phyloP scores from a whole-genome alignment of 2,329 filamentous ascomycete genomes.

The Exophiala bonariae region DNA sequence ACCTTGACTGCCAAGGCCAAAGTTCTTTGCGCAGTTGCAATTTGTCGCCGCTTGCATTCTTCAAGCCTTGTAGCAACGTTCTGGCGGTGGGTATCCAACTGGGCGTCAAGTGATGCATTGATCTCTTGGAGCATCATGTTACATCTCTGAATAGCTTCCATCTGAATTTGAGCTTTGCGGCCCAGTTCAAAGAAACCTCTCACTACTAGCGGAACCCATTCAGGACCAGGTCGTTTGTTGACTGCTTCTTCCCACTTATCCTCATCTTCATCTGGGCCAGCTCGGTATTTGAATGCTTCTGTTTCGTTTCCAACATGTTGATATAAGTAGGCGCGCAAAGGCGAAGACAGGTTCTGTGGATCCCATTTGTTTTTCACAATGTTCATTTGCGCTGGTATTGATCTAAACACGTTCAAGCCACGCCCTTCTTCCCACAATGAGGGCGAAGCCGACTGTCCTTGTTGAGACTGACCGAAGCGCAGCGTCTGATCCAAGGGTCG shows the following conservation, averaged over 20 bases:
- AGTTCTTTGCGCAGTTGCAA: slow-evolving; percentile 60
- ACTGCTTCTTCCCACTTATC: slow-evolving; percentile 66
- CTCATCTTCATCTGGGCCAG: slow-evolving; percentile 57
- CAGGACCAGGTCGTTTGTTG: slow-evolving; percentile 56
- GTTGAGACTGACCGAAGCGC: slow-evolving; percentile 45
- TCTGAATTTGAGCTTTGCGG: slow-evolving; percentile 58
- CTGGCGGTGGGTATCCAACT: slow-evolving; percentile 62
- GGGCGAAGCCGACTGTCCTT: slow-evolving; percentile 37
- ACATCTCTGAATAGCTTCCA: slow-evolving; percentile 57
- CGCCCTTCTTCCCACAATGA: slow-evolving; percentile 19
- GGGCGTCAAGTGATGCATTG: slow-evolving; percentile 59
- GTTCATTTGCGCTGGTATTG: slow-evolving; percentile 60
- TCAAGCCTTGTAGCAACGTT: slow-evolving; percentile 59
- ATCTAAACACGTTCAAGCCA: slow-evolving; percentile 53
- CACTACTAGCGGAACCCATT: slow-evolving; percentile 60
- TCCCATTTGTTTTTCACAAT: slow-evolving; percentile 66
- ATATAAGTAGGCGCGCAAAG: slow-evolving; percentile 64
- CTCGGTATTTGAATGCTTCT: slow-evolving; percentile 61
- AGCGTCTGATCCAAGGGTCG: slow-evolving; percentile 42
- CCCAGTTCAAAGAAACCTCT: slow-evolving; percentile 62
- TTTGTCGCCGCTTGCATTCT: slow-evolving; percentile 60
- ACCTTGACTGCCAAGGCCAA: slow-evolving; percentile 64
- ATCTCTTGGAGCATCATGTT: slow-evolving; percentile 64
- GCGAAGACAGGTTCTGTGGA: slow-evolving; percentile 50
- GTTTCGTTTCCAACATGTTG: slow-evolving; percentile 59